Percentiles rank a stretch among this genome's conserved stretches.
phyloP scores from a whole-genome alignment of 306 rosid species.

The Lupinus albus region DNA sequence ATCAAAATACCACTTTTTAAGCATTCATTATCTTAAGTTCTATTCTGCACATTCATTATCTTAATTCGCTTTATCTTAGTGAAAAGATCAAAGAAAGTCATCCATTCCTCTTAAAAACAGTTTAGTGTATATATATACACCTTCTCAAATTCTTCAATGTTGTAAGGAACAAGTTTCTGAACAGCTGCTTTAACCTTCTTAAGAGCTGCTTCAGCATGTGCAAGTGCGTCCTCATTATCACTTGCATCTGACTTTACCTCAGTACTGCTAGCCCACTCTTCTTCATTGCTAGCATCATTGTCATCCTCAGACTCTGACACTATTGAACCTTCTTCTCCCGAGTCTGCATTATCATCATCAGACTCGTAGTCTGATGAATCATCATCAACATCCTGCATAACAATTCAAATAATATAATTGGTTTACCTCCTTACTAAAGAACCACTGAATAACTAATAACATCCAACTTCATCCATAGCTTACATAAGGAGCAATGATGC shows the following conservation, averaged over 20 bases:
- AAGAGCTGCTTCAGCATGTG: constrained; percentile 80
- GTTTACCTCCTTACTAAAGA: constrained; percentile 13
- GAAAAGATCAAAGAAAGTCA: constrained; percentile 5
- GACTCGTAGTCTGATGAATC: constrained; percentile 77
- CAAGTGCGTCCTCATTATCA: constrained; percentile 78
- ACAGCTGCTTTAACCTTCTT: constrained; percentile 82
- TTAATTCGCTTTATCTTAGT: constrained; percentile 22
- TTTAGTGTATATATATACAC: constrained; percentile 42
- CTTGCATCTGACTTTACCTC: constrained; percentile 76
- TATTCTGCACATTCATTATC: not conserved
- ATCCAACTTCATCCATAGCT: constrained; percentile 40
- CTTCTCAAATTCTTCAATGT: constrained; percentile 66
- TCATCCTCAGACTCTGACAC: constrained; percentile 86
- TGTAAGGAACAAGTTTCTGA: constrained; percentile 69
- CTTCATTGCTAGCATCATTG: constrained; percentile 68
- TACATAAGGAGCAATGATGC: constrained; percentile 89
- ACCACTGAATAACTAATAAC: not conserved
- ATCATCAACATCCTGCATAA: constrained; percentile 84
- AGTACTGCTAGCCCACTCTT: constrained; percentile 78
- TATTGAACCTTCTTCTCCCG: constrained; percentile 66
- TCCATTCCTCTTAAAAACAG: constrained; percentile 23
- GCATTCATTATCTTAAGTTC: constrained; percentile 19
- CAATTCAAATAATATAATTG: constrained; percentile 26
- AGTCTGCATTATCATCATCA: constrained; percentile 70
- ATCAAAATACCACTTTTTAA: constrained; percentile 13